Evolutionary conservation across 2,329 filamentous ascomycete species (phyloP).

Genomic region (Microcyclosporella mali): DNA sequence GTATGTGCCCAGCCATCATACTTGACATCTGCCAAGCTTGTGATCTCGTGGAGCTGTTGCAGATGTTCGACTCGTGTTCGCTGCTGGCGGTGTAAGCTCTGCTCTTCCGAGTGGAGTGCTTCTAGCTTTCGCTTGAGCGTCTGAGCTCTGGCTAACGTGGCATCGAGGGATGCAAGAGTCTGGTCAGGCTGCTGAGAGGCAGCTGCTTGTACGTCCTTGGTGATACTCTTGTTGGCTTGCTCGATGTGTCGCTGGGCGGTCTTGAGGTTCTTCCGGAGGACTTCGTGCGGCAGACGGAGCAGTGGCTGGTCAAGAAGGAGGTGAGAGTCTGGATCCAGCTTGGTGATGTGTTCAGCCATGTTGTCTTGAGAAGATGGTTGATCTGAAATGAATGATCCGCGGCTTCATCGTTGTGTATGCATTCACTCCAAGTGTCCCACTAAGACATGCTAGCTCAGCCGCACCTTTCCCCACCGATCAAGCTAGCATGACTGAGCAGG

Average conservation of each 20-base stretch:
- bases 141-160: conserved; percentile 78
- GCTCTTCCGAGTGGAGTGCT: conserved; percentile 71
- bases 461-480: too few relatives aligned
- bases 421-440: too few relatives aligned
- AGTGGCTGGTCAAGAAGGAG: conserved; percentile 86
- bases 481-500: too few relatives aligned
- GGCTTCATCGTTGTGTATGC: conserved; percentile 40
- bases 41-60: conserved; percentile 70
- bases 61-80: conserved; percentile 74
- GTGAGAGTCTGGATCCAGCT: conserved; percentile 68
- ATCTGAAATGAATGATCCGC: too few relatives aligned
- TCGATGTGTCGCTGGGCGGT: conserved; percentile 71
- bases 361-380: not conserved
- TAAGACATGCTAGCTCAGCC: too few relatives aligned
- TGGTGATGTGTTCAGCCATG: conserved; percentile 50
- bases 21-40: conserved; percentile 79
- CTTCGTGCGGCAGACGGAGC: conserved; percentile 84
- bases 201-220: conserved; percentile 51
- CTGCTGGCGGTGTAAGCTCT: conserved; percentile 66
- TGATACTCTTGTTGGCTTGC: conserved; percentile 59
- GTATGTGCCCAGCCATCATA: conserved; percentile 86
- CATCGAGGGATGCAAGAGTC: conserved; percentile 73
- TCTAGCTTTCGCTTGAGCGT: conserved; percentile 83
- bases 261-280: conserved; percentile 91
- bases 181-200: conserved; percentile 51